A percentile compares a stretch with the other conserved stretches of the same genome.
Evolutionary conservation across 2,329 filamentous ascomycete genomes (phyloP).

Genomic region (Neonectria faginata): DNA sequence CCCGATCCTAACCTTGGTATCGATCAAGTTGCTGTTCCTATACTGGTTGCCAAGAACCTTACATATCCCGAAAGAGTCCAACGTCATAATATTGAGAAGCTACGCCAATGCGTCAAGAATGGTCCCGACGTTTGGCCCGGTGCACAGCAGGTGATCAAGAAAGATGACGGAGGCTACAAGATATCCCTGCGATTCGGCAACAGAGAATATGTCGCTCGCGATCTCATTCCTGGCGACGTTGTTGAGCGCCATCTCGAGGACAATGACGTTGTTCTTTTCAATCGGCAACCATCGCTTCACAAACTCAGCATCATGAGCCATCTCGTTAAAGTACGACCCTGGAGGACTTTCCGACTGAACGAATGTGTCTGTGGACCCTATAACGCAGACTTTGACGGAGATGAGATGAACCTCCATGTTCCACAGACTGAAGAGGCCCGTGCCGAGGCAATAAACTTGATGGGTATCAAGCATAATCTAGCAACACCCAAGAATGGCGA

Average conservation of each 20-base stretch:
- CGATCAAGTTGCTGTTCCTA: slow-evolving; percentile 91
- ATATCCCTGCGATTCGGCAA: slow-evolving; percentile 82
- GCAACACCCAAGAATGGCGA: slow-evolving; percentile 97
- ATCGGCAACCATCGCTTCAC: slow-evolving; percentile 96
- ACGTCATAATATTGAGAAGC: slow-evolving; percentile 84
- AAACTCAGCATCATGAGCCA: slow-evolving; percentile 99
- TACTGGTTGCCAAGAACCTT: slow-evolving; percentile 93
- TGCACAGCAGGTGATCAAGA: slow-evolving; percentile 83
- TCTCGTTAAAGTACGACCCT: slow-evolving; percentile 90
- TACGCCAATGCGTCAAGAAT: slow-evolving; percentile 78
- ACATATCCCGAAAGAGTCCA: slow-evolving; percentile 94
- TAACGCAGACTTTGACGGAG: slow-evolving; percentile 98
- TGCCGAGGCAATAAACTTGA: slow-evolving; percentile 93
- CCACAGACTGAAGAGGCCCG: slow-evolving; percentile 97
- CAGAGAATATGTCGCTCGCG: slow-evolving; percentile 75
- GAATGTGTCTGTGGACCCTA: slow-evolving; percentile 99
- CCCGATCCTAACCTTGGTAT: slow-evolving; percentile 95
- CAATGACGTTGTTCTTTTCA: slow-evolving; percentile 96
- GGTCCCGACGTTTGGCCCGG: slow-evolving; percentile 87
- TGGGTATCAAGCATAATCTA: slow-evolving; percentile 98
- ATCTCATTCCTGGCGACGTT: slow-evolving; percentile 84
- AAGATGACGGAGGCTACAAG: slow-evolving; percentile 76
- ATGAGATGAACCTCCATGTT: slow-evolving; percentile 99
- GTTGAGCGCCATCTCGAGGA: slow-evolving; percentile 97
- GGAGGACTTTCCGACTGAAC: slow-evolving; percentile 95